These are phyloP conservation scores for Starmerella stigmatis DNA, from an alignment of 805 yeast genomes.

Conservation along the genomic window DNA sequence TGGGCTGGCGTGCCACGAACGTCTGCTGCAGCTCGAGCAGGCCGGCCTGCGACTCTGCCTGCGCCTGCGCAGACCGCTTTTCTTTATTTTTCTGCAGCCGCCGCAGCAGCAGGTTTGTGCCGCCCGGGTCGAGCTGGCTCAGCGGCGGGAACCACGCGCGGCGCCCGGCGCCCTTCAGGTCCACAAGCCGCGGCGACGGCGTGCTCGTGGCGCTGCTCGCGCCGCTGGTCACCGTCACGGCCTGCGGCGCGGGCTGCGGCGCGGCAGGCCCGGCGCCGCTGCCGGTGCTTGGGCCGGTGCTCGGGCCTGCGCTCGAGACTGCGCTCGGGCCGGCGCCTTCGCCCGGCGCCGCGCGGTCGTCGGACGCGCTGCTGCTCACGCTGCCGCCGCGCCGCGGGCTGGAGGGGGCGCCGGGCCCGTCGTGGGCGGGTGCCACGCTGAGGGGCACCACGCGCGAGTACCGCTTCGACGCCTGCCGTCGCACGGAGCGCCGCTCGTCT, in stretches of 20 bases:
- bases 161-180: conserved; percentile 16
- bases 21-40: conserved; percentile 30
- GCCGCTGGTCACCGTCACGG: not conserved
- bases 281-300: too few relatives aligned
- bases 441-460: conserved; percentile 5
- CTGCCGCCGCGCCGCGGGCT: not conserved
- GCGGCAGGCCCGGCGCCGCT: too few relatives aligned
- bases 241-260: not conserved
- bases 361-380: not conserved
- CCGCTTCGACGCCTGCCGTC: not conserved
- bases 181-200: conserved; percentile 12
- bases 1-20: conserved; percentile 24
- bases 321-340: too few relatives aligned
- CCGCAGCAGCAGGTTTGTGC: conserved; percentile 19
- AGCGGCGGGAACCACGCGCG: conserved; percentile 17
- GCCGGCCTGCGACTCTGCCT: conserved; percentile 43
- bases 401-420: not conserved
- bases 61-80: conserved; percentile 32
- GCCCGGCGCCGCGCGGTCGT: too few relatives aligned
- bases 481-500: not conserved
- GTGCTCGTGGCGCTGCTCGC: not conserved
- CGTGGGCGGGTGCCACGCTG: not conserved
- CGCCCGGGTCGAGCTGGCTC: conserved; percentile 12
- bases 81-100: conserved; percentile 24
- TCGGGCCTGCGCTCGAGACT: too few relatives aligned